Evolutionary conservation across 1,284 basidiomycete species (phyloP).

Genomic region (Rhodofomes roseus): DNA sequence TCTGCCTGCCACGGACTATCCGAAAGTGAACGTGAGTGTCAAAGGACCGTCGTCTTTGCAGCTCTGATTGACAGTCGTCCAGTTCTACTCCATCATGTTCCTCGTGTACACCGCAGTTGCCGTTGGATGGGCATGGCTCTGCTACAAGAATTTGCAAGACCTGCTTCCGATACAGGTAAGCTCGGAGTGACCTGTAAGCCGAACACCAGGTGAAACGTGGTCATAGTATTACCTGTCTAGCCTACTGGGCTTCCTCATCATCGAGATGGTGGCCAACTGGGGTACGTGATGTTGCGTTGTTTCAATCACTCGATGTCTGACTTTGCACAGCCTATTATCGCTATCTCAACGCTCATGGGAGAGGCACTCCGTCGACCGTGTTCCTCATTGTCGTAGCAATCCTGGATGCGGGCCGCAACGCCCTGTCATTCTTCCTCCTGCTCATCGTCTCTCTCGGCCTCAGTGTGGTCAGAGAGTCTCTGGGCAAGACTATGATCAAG

Average conservation of each 20-base stretch:
- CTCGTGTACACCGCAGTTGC: slow-evolving; percentile 72
- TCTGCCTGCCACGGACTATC: slow-evolving; percentile 91
- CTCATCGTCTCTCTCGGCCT: slow-evolving; percentile 88
- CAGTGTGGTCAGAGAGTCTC: slow-evolving; percentile 77
- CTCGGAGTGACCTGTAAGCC: not conserved
- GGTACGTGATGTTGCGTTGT: slow-evolving; percentile 37
- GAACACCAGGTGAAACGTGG: not conserved
- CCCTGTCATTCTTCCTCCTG: slow-evolving; percentile 93
- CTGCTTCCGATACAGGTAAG: slow-evolving; percentile 81
- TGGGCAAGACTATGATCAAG: slow-evolving; percentile 76
- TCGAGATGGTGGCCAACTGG: slow-evolving; percentile 93
- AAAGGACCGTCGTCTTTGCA: slow-evolving; percentile 1
- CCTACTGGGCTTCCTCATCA: slow-evolving; percentile 82
- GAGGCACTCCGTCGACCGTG: slow-evolving; percentile 67
- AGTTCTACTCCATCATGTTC: slow-evolving; percentile 91
- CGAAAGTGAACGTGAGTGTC: slow-evolving; percentile 87
- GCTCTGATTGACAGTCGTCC: not conserved
- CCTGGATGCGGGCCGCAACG: slow-evolving; percentile 91
- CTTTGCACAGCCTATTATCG: slow-evolving; percentile 66
- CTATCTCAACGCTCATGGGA: slow-evolving; percentile 88
- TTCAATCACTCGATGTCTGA: not conserved
- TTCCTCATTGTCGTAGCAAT: slow-evolving; percentile 92
- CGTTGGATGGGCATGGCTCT: slow-evolving; percentile 80
- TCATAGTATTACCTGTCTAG: slow-evolving; percentile 90
- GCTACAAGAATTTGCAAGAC: slow-evolving; percentile 79